Conservation (phyloP, 108 stramenopile genomes). For the Parietichytrium sp. region DNA sequence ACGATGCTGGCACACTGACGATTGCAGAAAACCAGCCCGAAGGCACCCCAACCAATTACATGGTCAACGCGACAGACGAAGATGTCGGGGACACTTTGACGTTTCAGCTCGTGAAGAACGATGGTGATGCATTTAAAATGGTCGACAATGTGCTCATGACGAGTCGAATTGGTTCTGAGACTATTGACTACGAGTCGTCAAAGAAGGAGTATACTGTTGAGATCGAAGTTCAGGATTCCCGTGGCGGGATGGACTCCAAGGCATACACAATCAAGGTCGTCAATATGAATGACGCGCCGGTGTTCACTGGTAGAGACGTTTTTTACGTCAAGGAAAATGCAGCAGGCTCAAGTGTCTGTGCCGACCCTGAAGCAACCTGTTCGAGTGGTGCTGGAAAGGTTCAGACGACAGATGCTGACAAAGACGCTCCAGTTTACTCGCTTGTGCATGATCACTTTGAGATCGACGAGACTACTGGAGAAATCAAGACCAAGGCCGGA, state of each 20-base stretch:
- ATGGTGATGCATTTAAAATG: conserved; percentile 24
- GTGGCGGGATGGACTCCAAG: not conserved
- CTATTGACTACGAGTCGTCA: conserved; percentile 28
- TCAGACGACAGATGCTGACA: not conserved
- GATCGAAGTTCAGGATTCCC: not conserved
- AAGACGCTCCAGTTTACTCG: not conserved
- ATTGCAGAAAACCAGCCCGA: conserved; percentile 21
- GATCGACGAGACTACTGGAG: not conserved
- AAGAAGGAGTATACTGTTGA: not conserved
- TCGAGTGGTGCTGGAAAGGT: not conserved
- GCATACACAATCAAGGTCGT: not conserved
- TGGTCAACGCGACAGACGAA: not conserved
- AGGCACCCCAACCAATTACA: not conserved
- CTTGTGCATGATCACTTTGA: not conserved
- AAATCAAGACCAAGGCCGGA: not conserved
- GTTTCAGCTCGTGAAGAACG: conserved; percentile 18
- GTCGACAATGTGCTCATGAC: not conserved
- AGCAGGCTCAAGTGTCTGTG: not conserved
- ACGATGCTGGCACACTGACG: not conserved
- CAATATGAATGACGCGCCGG: not conserved
- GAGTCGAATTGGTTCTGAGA: conserved; percentile 16
- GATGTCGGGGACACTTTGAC: not conserved
- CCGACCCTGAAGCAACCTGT: not conserved
- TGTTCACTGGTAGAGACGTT: not conserved
- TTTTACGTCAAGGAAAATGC: not conserved